Base-by-base conservation (phyloP, 2,329 filamentous ascomycete genomes). In the Purpureocillium takamizusanense region DNA sequence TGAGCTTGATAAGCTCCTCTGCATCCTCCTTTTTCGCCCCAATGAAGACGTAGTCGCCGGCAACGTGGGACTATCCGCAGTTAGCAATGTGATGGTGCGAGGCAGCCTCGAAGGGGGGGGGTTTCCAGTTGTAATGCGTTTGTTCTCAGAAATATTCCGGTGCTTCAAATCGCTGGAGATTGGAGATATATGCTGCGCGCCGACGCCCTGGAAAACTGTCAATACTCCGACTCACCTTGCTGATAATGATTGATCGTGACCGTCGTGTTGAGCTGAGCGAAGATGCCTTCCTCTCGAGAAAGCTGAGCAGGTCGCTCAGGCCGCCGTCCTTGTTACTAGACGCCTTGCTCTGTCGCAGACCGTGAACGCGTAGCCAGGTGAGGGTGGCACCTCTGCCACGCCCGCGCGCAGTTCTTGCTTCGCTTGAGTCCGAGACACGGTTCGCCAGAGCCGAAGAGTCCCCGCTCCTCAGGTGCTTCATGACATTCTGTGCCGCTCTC, bases 201-300 rank as follows among this genome's bases (percentile, higher is more conserved):
- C 36, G 42, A 36, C 40, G 39, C 37, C 37, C 39, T 37, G 40
- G 31, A 40, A 29, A 41, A 46, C 29, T 42, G 54, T 61, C 53
- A 55, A 56, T 51, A 47, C 47, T 45, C 38, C 10, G 60, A 83
- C 81, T 77, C 84, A 88, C 84, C 80, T 86, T 86, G 65, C 77
- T 79, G 46, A 89, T 79, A 56, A 71, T 78, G 50, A 85, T 67
- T 48, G 67, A 65, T 52, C 72, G 68, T 52, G 64, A 54, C 55
- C 52, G 50, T 34, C 43, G 51, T 42, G 54, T 51, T 27, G 68
- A 68, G 42, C 65, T 65, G 51, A 77, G 66, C 46, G 69, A 62
- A 39, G 71, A 70, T 34, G 82, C 74, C 59, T 86, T 86, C 51
- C 79, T 76, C 61, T 87, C 81, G 45, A 88, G 62, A 54, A 86